Evolutionary conservation across 352 stramenopile genomes (phyloP), one percentile per base, ranked within the genome.

Genomic region (Phytophthora brassicae): DNA sequence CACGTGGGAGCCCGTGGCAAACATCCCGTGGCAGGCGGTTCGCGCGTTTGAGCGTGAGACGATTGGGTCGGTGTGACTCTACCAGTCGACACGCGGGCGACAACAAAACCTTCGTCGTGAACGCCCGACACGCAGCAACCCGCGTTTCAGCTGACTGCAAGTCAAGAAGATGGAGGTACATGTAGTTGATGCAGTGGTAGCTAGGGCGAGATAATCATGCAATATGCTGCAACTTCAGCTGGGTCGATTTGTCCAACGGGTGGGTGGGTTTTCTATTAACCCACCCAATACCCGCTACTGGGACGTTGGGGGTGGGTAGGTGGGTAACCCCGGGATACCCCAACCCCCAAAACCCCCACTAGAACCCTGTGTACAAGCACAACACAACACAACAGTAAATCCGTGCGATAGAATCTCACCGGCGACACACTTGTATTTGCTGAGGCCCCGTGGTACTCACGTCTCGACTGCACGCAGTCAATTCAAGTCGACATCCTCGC

Each of bases 81-180:
- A 53, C 22, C 46, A 53, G 26, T 53, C 46, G 8, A 53, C 46
- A 17, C 46, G 46, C 19, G 44, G 44, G 46, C 31, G 31, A 3
- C 31, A 12, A 38, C 31, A 12, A 4, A 38, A 38, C 3, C 31
- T 38, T 12, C 31, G 31, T 12, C 7, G 7, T 12, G 31, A 38
- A n/a, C 31, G 31, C 31, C 31, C 31, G 16, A 38, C 4, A 38
- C 31, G 31, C 26, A 31, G 26, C 26, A 31, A 31, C 26, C 26
- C 26, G 26, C 26, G 8, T 31, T 31, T 31, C 8, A 31, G 26
- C 26, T 31, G 26, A 31, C 26, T 31, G 26, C 26, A 31, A 31
- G 26, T 31, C 26, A 31, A 31, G 26, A 8, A 31, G 26, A 31
- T 31, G 26, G 26, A 31, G 26, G 26, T 31, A 31, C 26, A 31